These are phyloP conservation scores for Fusarium newnesense DNA, from an alignment of 2,329 filamentous ascomycete species.

Conservation along the genomic window DNA sequence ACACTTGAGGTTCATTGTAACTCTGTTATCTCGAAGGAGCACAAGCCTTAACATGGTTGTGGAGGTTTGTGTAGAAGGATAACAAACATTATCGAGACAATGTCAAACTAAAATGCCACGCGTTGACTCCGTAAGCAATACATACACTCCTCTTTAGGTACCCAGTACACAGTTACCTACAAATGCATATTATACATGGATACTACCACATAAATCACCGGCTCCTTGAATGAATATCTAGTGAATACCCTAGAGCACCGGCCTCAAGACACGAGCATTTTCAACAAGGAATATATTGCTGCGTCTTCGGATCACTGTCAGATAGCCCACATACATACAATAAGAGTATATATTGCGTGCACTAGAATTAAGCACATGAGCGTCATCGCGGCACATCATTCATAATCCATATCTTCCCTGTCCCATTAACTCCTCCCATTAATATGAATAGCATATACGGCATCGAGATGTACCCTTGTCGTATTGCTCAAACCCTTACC, in stretches of 20 bases:
- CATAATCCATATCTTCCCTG: slow-evolving; percentile 18
- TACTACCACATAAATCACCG: neutral
- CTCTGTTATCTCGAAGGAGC: neutral
- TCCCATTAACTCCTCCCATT: slow-evolving; percentile 20
- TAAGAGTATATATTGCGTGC: slow-evolving; percentile 22
- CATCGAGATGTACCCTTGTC: slow-evolving; percentile 3
- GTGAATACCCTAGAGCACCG: slow-evolving; percentile 1
- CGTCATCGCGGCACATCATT: slow-evolving; percentile 32
- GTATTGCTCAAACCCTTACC: slow-evolving; percentile 6
- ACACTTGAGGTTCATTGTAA: slow-evolving; percentile 12
- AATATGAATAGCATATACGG: neutral
- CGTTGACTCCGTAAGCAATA: neutral
- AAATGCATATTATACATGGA: neutral
- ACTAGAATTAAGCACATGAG: slow-evolving; percentile 25
- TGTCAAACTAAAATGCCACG: slow-evolving; percentile 6
- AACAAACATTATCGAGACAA: neutral
- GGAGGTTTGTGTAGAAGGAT: neutral
- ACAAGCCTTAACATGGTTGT: neutral
- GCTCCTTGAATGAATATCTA: neutral
- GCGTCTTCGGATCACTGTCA: neutral
- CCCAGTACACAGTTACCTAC: neutral
- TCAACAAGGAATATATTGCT: neutral
- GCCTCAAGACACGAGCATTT: neutral
- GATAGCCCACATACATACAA: neutral
- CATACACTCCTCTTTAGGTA: neutral